Conservation (phyloP, 352 stramenopile species). For the Phytopythium vexans region DNA sequence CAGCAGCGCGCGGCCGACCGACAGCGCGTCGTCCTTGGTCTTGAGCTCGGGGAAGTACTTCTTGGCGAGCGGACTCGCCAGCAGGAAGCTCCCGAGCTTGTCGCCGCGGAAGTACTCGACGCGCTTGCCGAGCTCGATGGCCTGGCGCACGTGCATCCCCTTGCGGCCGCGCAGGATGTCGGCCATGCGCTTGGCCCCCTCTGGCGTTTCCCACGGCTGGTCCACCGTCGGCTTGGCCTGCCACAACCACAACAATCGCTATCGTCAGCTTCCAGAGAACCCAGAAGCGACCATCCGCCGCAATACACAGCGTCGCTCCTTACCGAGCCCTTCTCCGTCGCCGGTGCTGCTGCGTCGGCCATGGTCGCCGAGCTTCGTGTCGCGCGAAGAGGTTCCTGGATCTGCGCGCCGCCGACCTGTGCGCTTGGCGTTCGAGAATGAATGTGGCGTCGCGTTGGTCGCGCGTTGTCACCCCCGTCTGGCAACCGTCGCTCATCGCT, state of each 20-base stretch:
- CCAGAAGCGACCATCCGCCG: too few species aligned
- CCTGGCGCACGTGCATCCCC: slow-evolving; percentile 85
- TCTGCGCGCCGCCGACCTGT: neutral
- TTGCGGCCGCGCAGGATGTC: slow-evolving; percentile 82
- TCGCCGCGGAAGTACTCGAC: slow-evolving; percentile 92
- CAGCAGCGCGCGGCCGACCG: slow-evolving; percentile 70
- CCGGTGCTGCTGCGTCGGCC: neutral
- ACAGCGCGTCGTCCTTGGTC: slow-evolving; percentile 75
- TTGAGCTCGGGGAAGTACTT: slow-evolving; percentile 83
- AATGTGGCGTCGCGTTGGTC: too few species aligned
- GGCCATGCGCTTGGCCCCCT: slow-evolving; percentile 76
- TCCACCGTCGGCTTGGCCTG: slow-evolving; percentile 27
- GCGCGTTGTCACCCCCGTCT: neutral
- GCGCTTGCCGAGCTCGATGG: slow-evolving; percentile 89
- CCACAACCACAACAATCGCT: neutral
- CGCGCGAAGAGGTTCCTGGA: neutral
- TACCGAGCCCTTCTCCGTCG: slow-evolving; percentile 1
- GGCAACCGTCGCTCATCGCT: neutral
- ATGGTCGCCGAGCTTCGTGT: neutral
- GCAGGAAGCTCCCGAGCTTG: slow-evolving; percentile 77
- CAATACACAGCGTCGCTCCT: neutral
- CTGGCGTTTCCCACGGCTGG: slow-evolving; percentile 71
- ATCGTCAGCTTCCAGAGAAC: slow-evolving; percentile 6
- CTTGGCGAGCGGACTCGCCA: slow-evolving; percentile 70
- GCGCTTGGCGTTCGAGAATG: neutral